Evolutionary conservation across 2,329 filamentous ascomycete species (phyloP).

Genomic region (Penicillium sclerotigenum): DNA sequence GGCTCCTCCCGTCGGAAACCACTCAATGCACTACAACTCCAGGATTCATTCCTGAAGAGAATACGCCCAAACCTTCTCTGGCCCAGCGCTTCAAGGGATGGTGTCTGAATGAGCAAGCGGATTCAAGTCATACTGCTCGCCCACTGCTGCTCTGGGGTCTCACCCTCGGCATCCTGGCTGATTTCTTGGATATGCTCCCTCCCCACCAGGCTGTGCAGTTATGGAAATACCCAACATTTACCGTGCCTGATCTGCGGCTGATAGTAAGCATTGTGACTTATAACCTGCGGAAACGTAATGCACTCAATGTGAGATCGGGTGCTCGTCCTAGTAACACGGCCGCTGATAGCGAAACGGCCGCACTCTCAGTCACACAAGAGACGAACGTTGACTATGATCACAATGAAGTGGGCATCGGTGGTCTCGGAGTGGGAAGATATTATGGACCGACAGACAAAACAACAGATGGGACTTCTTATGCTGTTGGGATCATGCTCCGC

Average conservation of each 20-base stretch:
- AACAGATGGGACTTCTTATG: constrained; percentile 32
- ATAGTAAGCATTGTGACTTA: constrained; percentile 60
- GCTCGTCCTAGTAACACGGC: constrained; percentile 32
- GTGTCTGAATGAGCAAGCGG: constrained; percentile 30
- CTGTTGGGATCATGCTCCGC: constrained; percentile 42
- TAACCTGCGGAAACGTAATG: constrained; percentile 54
- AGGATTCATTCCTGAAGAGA: constrained; percentile 47
- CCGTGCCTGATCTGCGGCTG: constrained; percentile 58
- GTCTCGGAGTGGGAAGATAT: constrained; percentile 37
- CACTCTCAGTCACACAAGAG: constrained; percentile 25
- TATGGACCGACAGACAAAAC: constrained; percentile 27
- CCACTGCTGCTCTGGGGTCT: constrained; percentile 66
- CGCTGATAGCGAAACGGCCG: constrained; percentile 35
- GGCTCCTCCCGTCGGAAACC: constrained; percentile 60
- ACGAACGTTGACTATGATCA: constrained; percentile 24
- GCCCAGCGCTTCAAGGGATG: constrained; percentile 29
- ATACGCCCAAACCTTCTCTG: constrained; percentile 18
- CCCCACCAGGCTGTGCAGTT: constrained; percentile 59
- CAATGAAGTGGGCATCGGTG: constrained; percentile 40
- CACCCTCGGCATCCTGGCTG: constrained; percentile 64
- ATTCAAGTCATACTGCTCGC: constrained; percentile 32
- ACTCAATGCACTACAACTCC: constrained; percentile 55
- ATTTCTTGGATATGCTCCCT: constrained; percentile 66
- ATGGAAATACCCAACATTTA: constrained; percentile 69
- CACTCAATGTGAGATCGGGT: constrained; percentile 32